phyloP scores from a whole-genome alignment of 225 moss, liverwort and hornwort genomes.

The Physcomitrium patens region DNA sequence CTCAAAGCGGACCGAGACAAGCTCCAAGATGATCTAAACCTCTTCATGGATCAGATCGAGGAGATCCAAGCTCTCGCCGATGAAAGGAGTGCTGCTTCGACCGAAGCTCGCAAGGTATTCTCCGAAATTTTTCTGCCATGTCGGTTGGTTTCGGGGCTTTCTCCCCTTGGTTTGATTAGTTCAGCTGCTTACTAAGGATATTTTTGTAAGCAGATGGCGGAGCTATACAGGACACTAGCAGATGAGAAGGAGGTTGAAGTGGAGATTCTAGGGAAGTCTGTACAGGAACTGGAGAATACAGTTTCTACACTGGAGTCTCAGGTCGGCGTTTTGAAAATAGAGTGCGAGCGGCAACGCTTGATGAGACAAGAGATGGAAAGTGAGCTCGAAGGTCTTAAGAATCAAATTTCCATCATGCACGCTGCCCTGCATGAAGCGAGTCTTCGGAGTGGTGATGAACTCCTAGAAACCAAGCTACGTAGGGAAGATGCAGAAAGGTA shows the following conservation, averaged over 20 bases:
- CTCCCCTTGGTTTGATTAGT: too few species aligned
- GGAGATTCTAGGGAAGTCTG: conserved; percentile 66
- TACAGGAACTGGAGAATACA: conserved; percentile 90
- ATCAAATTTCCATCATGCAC: conserved; percentile 48
- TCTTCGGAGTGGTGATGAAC: conserved; percentile 30
- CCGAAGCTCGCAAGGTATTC: conserved; percentile 74
- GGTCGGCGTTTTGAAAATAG: conserved; percentile 49
- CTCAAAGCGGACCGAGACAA: conserved; percentile 64
- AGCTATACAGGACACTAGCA: conserved; percentile 56
- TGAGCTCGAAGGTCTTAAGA: conserved; percentile 51
- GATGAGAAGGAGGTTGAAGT: conserved; percentile 73
- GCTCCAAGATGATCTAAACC: conserved; percentile 64
- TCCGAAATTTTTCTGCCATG: conserved; percentile 3
- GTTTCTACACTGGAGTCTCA: conserved; percentile 81
- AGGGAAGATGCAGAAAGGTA: conserved; percentile 67
- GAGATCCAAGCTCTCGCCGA: conserved; percentile 56
- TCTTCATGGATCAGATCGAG: conserved; percentile 77
- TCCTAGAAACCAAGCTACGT: conserved; percentile 36
- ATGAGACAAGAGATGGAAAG: conserved; percentile 55
- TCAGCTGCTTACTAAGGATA: too few species aligned
- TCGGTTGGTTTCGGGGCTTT: neutral
- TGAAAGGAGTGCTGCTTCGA: conserved; percentile 50
- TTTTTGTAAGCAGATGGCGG: conserved; percentile 59
- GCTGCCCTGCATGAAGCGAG: conserved; percentile 37
- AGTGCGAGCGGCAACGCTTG: conserved; percentile 53